A percentile compares a stretch with the other conserved stretches of the same genome.
Evolutionary conservation across 768 basidiomycete genomes (phyloP).

Genomic region (Panus rudis): DNA sequence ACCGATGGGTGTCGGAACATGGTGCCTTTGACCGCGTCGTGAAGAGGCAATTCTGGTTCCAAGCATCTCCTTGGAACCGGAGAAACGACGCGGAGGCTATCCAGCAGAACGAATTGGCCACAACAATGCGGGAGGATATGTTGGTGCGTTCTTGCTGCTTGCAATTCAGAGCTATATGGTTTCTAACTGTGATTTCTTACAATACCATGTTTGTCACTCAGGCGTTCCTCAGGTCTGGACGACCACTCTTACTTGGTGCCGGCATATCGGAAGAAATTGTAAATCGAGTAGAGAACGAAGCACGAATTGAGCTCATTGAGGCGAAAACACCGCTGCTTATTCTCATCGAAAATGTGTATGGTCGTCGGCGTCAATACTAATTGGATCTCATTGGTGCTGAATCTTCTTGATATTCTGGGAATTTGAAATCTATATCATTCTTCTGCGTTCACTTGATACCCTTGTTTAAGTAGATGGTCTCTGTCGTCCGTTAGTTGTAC

Average conservation of each 20-base stretch:
- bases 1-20: conserved; percentile 48
- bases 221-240: conserved; percentile 58
- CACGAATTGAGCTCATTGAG: conserved; percentile 44
- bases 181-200: conserved; percentile 2
- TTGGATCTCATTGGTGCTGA: too few species aligned
- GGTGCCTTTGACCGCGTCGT: conserved; percentile 53
- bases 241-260: conserved; percentile 60
- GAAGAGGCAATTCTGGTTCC: conserved; percentile 56
- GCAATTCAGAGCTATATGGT: background rate
- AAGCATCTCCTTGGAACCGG: conserved; percentile 44
- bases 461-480: too few species aligned
- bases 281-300: conserved; percentile 44
- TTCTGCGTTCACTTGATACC: too few species aligned
- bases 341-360: conserved; percentile 55
- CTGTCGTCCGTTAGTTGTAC: too few species aligned
- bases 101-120: conserved; percentile 30
- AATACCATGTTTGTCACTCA: conserved; percentile 19
- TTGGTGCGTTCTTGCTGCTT: conserved; percentile 28
- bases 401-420: too few species aligned
- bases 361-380: too few species aligned
- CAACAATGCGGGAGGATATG: conserved; percentile 52
- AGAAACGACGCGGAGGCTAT: conserved; percentile 30
- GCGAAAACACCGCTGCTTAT: conserved; percentile 42
- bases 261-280: conserved; percentile 51
- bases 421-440: too few species aligned